Conservation (phyloP, 768 basidiomycete species). For the Lactifluus echinatus region DNA sequence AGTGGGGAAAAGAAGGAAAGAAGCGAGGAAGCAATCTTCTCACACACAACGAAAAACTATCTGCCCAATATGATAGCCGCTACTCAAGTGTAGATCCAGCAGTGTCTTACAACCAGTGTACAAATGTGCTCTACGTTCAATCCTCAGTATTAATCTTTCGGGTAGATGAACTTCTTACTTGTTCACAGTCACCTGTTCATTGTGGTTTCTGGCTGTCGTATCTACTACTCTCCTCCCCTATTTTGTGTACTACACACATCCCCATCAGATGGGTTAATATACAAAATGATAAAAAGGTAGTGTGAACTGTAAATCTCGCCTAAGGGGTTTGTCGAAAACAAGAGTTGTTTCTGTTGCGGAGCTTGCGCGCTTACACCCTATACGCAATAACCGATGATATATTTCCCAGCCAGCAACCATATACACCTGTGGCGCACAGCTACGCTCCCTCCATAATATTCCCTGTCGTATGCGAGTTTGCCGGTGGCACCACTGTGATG, state of each 20-base stretch:
- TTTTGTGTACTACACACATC: background rate
- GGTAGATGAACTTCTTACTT: too few relatives aligned
- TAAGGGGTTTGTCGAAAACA: background rate
- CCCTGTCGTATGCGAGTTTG: background rate
- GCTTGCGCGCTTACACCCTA: background rate
- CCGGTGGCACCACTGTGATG: too few relatives aligned
- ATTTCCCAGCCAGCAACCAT: too few relatives aligned
- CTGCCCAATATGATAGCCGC: background rate
- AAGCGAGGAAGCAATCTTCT: background rate
- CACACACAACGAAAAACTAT: background rate
- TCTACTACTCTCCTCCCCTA: background rate
- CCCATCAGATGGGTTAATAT: background rate
- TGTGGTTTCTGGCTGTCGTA: background rate
- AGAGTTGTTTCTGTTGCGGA: background rate
- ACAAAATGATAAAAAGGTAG: background rate
- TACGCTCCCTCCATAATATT: too few relatives aligned
- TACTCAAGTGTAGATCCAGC: background rate
- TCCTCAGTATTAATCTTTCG: background rate
- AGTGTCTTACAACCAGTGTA: conserved; percentile 5
- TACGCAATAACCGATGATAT: too few relatives aligned
- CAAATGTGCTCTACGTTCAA: background rate
- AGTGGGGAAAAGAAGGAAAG: background rate
- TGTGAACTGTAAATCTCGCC: background rate
- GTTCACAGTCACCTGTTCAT: too few relatives aligned
- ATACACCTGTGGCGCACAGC: too few relatives aligned